These are phyloP conservation scores for Penicillium sp. DNA, from an alignment of 2,329 filamentous ascomycete species.

Conservation along the genomic window DNA sequence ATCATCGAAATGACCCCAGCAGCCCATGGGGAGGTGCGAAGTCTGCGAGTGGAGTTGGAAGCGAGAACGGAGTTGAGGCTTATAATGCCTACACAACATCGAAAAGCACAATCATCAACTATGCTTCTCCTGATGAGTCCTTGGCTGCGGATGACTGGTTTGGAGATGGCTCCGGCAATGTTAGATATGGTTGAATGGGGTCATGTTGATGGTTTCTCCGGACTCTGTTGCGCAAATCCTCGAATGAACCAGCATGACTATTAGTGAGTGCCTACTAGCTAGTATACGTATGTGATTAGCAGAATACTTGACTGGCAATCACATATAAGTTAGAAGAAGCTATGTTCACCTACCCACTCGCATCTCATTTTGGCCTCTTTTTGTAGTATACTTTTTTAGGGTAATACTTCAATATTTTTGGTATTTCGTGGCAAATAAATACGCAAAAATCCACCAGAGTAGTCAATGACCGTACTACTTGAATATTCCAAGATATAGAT, in stretches of 20 bases:
- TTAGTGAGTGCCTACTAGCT: not conserved
- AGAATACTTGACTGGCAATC: not conserved
- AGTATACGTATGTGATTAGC: not conserved
- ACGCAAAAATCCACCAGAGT: not conserved
- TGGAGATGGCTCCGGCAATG: conserved; percentile 54
- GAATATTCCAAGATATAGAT: not conserved
- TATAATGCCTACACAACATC: conserved; percentile 56
- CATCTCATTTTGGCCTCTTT: not conserved
- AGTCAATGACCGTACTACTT: not conserved
- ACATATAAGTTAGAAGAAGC: not conserved
- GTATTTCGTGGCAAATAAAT: not conserved
- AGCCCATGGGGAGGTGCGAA: conserved; percentile 67
- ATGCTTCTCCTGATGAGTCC: conserved; percentile 39
- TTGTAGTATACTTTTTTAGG: not conserved
- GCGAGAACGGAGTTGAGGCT: conserved; percentile 68
- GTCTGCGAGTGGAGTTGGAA: conserved; percentile 62
- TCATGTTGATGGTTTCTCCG: not conserved
- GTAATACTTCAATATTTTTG: too few relatives aligned
- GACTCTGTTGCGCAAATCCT: not conserved
- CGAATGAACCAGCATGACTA: not conserved
- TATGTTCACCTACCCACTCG: not conserved
- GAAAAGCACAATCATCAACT: conserved; percentile 55
- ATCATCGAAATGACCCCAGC: conserved; percentile 72
- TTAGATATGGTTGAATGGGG: conserved; percentile 57
- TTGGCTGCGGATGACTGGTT: conserved; percentile 59